Conservation (phyloP, 2,329 filamentous ascomycete genomes). For the Cladosporium sp. region DNA sequence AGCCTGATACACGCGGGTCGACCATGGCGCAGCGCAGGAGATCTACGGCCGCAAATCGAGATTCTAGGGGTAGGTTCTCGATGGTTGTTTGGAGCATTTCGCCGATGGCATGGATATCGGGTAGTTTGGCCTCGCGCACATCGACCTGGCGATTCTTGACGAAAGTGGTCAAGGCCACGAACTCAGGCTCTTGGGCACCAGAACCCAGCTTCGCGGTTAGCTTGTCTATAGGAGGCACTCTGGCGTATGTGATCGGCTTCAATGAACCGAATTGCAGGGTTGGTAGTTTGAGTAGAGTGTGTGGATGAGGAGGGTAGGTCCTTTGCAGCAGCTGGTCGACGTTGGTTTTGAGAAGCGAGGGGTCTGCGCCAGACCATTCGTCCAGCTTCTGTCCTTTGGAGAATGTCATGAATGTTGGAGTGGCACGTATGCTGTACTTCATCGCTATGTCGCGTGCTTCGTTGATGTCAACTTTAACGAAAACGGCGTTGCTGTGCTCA, state of each 20-base stretch:
- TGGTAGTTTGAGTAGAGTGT: slow-evolving; percentile 66
- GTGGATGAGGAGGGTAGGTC: slow-evolving; percentile 70
- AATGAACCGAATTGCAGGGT: slow-evolving; percentile 60
- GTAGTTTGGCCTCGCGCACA: slow-evolving; percentile 63
- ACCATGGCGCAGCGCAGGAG: slow-evolving; percentile 72
- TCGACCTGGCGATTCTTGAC: slow-evolving; percentile 59
- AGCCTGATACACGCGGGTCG: slow-evolving; percentile 74
- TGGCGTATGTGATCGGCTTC: slow-evolving; percentile 69
- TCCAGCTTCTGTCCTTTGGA: slow-evolving; percentile 69
- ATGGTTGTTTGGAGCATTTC: slow-evolving; percentile 13
- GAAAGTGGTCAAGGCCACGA: slow-evolving; percentile 65
- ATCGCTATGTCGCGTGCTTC: slow-evolving; percentile 55
- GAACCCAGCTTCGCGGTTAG: slow-evolving; percentile 71
- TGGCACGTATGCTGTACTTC: slow-evolving; percentile 66
- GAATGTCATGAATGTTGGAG: slow-evolving; percentile 86
- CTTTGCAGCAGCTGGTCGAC: slow-evolving; percentile 69
- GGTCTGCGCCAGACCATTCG: slow-evolving; percentile 75
- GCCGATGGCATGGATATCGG: slow-evolving; percentile 63
- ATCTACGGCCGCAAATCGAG: slow-evolving; percentile 78
- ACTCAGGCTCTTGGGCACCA: slow-evolving; percentile 52
- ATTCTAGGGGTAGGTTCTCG: slow-evolving; percentile 53
- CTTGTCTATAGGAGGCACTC: slow-evolving; percentile 77
- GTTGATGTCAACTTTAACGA: slow-evolving; percentile 81
- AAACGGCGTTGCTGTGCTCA: slow-evolving; percentile 61
- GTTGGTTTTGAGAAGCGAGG: slow-evolving; percentile 62